phyloP scores from a whole-genome alignment of 2,329 filamentous ascomycete species.

The Juglanconis oblonga region DNA sequence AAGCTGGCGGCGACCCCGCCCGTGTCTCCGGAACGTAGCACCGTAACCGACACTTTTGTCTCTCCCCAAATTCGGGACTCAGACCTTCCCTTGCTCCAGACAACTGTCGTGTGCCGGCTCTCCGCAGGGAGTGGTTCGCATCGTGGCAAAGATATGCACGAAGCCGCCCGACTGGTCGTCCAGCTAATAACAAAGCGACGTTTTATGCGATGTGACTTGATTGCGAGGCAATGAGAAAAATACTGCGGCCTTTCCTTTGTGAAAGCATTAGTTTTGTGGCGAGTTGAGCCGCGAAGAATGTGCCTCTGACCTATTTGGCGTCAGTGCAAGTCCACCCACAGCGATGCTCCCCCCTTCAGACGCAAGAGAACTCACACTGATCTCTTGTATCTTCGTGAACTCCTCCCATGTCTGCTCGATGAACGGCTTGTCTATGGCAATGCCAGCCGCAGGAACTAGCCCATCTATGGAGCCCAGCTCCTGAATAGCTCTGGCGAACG shows the following conservation, averaged over 20 bases:
- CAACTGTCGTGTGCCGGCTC: too few species aligned
- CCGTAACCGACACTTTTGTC: background rate
- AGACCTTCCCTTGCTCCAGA: too few species aligned
- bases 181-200: too few species aligned
- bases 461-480: constrained; percentile 29
- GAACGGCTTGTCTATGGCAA: constrained; percentile 42
- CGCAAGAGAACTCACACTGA: constrained; percentile 33
- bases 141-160: too few species aligned
- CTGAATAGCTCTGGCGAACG: constrained; percentile 24
- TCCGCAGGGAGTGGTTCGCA: too few species aligned
- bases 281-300: constrained; percentile 39
- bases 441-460: constrained; percentile 34
- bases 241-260: constrained; percentile 35
- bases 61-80: background rate
- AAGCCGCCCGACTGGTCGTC: too few species aligned
- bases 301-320: constrained; percentile 34
- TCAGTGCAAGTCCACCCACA: background rate
- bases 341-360: background rate
- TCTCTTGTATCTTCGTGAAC: constrained; percentile 36
- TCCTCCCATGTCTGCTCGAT: constrained; percentile 42
- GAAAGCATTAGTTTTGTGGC: constrained; percentile 37
- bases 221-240: constrained; percentile 37
- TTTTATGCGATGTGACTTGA: constrained; percentile 30
- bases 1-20: too few species aligned
- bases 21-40: too few species aligned